A percentile compares a stretch with the other conserved stretches of the same genome.
phyloP scores from a whole-genome alignment of 2,329 filamentous ascomycete genomes.

The Pseudodiploospora longispora region DNA sequence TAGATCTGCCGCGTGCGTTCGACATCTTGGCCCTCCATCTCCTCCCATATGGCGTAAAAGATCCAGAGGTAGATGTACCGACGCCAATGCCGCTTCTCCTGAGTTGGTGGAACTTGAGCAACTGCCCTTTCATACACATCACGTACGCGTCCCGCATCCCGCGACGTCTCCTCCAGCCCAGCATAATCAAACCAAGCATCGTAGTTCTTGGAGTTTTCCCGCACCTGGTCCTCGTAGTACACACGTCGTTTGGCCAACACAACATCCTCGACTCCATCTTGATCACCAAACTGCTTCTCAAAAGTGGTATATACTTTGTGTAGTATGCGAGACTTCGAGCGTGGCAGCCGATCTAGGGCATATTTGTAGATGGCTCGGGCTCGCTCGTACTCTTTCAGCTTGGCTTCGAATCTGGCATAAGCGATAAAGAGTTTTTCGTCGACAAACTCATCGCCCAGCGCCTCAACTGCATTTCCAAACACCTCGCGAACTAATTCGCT shows the following conservation, averaged over 20 bases:
- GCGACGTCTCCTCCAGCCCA: constrained; percentile 76
- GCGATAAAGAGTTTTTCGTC: constrained; percentile 94
- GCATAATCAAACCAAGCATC: constrained; percentile 97
- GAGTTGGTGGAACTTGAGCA: constrained; percentile 86
- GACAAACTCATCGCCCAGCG: constrained; percentile 87
- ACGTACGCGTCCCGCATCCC: constrained; percentile 73
- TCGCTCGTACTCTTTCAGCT: constrained; percentile 90
- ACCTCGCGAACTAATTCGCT: constrained; percentile 88
- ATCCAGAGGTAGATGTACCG: constrained; percentile 97
- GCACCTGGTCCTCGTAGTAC: constrained; percentile 89
- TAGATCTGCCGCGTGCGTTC: constrained; percentile 84
- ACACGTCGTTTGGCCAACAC: constrained; percentile 89
- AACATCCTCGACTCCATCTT: constrained; percentile 89
- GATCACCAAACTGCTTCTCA: constrained; percentile 94
- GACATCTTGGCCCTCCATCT: constrained; percentile 72
- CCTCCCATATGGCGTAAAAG: constrained; percentile 94
- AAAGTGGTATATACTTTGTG: constrained; percentile 96
- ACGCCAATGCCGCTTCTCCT: constrained; percentile 95
- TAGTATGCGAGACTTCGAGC: constrained; percentile 73
- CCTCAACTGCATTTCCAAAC: constrained; percentile 80
- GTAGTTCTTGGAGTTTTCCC: constrained; percentile 93
- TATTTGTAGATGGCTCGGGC: constrained; percentile 95
- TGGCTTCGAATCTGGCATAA: constrained; percentile 91
- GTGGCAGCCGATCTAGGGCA: constrained; percentile 81
- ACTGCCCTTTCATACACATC: constrained; percentile 95